Base-by-base conservation (phyloP, 2,329 filamentous ascomycete genomes). In the Aspergillus versicolor region DNA sequence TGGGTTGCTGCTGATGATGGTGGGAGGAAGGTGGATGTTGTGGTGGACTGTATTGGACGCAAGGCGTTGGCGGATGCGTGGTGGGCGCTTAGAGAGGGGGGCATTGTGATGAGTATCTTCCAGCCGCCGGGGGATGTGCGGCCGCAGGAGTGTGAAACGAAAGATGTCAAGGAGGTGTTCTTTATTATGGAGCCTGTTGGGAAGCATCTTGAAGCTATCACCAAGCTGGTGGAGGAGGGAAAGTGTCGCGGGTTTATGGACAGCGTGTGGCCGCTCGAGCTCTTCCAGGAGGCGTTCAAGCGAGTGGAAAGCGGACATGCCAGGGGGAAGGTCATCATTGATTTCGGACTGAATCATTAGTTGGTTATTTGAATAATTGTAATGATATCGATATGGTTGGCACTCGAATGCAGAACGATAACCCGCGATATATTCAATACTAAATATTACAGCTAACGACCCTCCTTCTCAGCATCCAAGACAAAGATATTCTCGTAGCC, bases 31-130 rank as follows among this genome's bases (percentile, higher is more conserved):
- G 75, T 78, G 22, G 78, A 81, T 63, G 52, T 81, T 5, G 73
- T 80, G 12, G 57, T 81, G 53, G 79, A 81, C 64, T 76, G 71
- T 48, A 68, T 77, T 38, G 79, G 80, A 7, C 70, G 76, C 11
- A 67, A 68, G 54, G 70, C 73, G 3, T 63, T 79, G 8, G 65
- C 65, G n/a, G 75, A 78, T 63, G 72, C 74, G 1, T 80, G 77
- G 79, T 76, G 70, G 61, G 65, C 63, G 49, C 70, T 75, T 2
- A 75, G 72, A 56, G 68, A 73, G 27, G 64, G 62, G 3, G 76
- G 77, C 0, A 65, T 61, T 21, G 44, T 79, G 19, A 61, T 79
- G 22, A 77, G 74, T 63, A 77, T 79, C 53, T 70, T 67, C 15
- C 71, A 75, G 56, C 71, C 74, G 0, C 72, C 75, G 1, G 65